Conservation (phyloP, 140 eudicot genomes). For the Anethum foeniculum region DNA sequence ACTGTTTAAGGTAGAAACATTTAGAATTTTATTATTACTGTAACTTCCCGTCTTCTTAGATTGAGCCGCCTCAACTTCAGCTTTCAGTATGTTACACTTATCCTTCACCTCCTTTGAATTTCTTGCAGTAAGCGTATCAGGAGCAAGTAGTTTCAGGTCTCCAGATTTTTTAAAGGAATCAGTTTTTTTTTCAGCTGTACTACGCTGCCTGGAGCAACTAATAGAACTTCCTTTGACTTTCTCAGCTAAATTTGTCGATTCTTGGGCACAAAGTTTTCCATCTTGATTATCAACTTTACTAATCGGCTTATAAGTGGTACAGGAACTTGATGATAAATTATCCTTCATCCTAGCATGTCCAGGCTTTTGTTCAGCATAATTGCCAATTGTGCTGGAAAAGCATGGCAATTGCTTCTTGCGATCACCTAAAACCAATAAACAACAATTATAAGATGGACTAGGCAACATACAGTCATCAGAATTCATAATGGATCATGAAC, state of each 20-base stretch:
- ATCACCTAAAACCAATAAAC: conserved; percentile 36
- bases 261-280: conserved; percentile 23
- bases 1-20: conserved; percentile 28
- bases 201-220: conserved; percentile 24
- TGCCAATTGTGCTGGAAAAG: conserved; percentile 33
- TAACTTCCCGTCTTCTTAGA: conserved; percentile 65
- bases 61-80: conserved; percentile 83
- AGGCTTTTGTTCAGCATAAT: conserved; percentile 40
- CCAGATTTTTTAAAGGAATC: conserved; percentile 30
- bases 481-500: not conserved
- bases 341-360: conserved; percentile 24
- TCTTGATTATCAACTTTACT: conserved; percentile 12
- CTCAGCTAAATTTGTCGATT: conserved; percentile 38
- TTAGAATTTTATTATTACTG: conserved; percentile 41
- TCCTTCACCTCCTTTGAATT: conserved; percentile 34
- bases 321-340: conserved; percentile 29
- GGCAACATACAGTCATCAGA: not conserved
- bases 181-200: conserved; percentile 22
- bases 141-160: conserved; percentile 19
- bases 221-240: conserved; percentile 33
- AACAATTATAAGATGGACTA: not conserved
- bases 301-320: conserved; percentile 23
- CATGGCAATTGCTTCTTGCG: conserved; percentile 51
- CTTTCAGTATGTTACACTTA: conserved; percentile 55
- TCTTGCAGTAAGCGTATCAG: conserved; percentile 29